Evolutionary conservation across 345 rosid species (phyloP), one percentile per base, ranked within the genome.

Genomic region (Cardiospermum halicacabum): DNA sequence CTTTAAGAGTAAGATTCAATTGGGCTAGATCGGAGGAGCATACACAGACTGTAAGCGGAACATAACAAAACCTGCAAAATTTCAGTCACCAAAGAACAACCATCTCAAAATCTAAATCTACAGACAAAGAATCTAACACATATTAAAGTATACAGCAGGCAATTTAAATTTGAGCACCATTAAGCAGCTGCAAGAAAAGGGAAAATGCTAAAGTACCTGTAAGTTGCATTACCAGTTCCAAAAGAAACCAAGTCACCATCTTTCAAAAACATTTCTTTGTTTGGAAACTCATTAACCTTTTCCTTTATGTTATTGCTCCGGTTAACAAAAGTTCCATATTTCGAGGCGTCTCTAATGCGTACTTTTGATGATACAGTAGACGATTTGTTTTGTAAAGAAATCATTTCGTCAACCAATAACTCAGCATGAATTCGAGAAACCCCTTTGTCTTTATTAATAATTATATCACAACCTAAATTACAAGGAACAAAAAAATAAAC

Each of bases 401-500:
- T 24, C 79, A 87, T 80, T 71, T 78, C 79, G 69, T 85, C 88
- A n/a, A 88, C 76, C 53, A 66, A 63, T 69, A 93, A 74, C 80
- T 90, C 92, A 0, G 96, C 91, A 73, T 90, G 98, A 73, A 85
- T 70, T 56, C 98, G 81, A 36, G 97, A 93, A 28, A 90, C 95
- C 12, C 96, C 98, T 70, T 82, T 93, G 78, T 90, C 96, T 72
- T 84, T 88, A 66, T 69, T 78, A 73, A 90, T 76, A 65, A 86
- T 82, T 28, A 93, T 57, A 73, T 93, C 96, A 65, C 98, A 93
- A 68, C 95, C 98, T 93, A 72, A n/a, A 64, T 54, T 51, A 62
- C 11, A 21, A 12, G 5, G n/a, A 64, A 31, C 60, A 11, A 18
- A 26, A 9, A 37, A 24, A 56, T 11, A 47, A 22, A n/a, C 15